A percentile compares a stretch with the other conserved stretches of the same genome.
phyloP scores from a whole-genome alignment of 2,329 filamentous ascomycete species.

The Epichloe uncinata region DNA sequence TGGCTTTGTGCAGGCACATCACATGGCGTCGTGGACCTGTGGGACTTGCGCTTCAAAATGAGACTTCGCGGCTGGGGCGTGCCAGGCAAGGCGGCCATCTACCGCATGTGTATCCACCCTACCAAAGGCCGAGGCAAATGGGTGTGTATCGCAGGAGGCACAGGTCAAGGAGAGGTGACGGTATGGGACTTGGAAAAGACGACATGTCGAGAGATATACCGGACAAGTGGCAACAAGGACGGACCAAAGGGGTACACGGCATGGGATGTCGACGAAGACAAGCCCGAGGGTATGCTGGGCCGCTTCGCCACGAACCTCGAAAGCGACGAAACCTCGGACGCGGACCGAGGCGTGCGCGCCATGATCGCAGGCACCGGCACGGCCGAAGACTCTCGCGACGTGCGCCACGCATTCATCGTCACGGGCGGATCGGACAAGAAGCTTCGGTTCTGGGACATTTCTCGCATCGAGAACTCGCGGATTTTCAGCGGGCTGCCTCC shows the following conservation, averaged over 20 bases:
- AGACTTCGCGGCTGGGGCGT: constrained; percentile 81
- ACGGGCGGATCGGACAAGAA: constrained; percentile 83
- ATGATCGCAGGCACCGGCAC: constrained; percentile 64
- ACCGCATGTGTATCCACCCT: constrained; percentile 67
- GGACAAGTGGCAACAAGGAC: constrained; percentile 50
- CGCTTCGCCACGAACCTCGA: constrained; percentile 70
- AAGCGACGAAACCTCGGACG: constrained; percentile 37
- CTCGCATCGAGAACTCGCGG: constrained; percentile 60
- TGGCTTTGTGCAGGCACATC: constrained; percentile 89
- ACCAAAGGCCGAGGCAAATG: constrained; percentile 66
- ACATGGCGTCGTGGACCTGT: constrained; percentile 83
- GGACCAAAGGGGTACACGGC: constrained; percentile 58
- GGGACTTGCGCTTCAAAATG: constrained; percentile 92
- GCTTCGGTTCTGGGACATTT: constrained; percentile 86
- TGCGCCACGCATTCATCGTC: constrained; percentile 70
- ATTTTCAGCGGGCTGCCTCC: constrained; percentile 66
- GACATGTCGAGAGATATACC: constrained; percentile 78
- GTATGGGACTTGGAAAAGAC: constrained; percentile 93
- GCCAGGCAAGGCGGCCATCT: constrained; percentile 65
- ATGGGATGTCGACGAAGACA: constrained; percentile 83
- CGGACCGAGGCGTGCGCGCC: constrained; percentile 58
- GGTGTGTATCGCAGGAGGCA: constrained; percentile 82
- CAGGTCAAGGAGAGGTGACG: constrained; percentile 75
- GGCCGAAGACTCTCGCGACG: constrained; percentile 53
- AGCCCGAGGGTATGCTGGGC: constrained; percentile 71